Base-by-base conservation (phyloP, 2,329 filamentous ascomycete species). In the Talaromyces sp. region DNA sequence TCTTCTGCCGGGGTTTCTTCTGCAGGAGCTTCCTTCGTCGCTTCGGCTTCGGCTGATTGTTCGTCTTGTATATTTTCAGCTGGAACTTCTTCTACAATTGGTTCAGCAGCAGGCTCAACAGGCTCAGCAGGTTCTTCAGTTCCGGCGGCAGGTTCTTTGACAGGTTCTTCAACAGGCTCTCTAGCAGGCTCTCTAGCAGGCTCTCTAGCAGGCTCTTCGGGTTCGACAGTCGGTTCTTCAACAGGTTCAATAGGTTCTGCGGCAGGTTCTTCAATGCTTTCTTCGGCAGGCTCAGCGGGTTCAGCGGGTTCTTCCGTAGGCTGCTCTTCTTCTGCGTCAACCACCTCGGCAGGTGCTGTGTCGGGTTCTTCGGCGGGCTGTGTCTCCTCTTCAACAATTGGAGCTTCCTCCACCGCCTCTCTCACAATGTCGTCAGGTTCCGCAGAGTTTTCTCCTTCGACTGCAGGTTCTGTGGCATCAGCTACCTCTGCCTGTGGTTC, bases 1-100 rank as follows among this genome's bases (percentile, higher is more conserved):
- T 67, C 67, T 58, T 68, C 64, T 35, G 43, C 35, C 10, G 64
- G 41, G 43, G 61, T n/a, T 17, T 69, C 64, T 26, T 60, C 57
- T 19, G 52, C 43, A 27, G 59, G 46, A 46, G 59, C 4, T 24
- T 67, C 67, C 41, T 65, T 63, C 7, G 54, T 53, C 38, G 65
- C 59, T 51, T 68, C 62, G 60, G 67, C 64, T 49, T 54, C 56
- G n/a, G 63, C 55, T 27, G 63, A 54, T 29, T 64, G 57, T 55
- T 63, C 60, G 38, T 38, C 24, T 54, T 61, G 35, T 17, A 17
- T 5, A 31, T 50, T 21, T 17, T 55, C 54, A 17, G 10, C 53
- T 6, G 29, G n/a, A 14, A 31, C 8, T 55, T 62, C 63, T 31
- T 65, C 68, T 55, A 58, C 53, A 52, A 64, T 49, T 27, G 64